phyloP scores from a whole-genome alignment of 2,329 filamentous ascomycete species.

The Biscogniauxia sp. region DNA sequence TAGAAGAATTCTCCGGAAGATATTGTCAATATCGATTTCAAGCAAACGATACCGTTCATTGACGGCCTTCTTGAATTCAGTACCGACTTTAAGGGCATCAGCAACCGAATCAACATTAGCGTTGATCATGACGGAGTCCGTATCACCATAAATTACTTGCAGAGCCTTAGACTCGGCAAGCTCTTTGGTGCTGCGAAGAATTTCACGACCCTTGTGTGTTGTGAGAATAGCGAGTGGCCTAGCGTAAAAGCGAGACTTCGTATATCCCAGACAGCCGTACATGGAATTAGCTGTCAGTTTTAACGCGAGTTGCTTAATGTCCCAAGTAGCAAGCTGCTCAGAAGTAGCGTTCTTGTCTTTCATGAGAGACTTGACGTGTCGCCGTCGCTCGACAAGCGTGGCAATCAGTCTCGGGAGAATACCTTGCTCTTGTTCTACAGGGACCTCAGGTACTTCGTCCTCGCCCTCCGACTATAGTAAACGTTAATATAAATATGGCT shows the following conservation, averaged over 20 bases:
- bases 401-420: conserved; percentile 89
- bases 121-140: conserved; percentile 99
- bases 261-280: conserved; percentile 98
- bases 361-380: conserved; percentile 95
- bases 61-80: conserved; percentile 92
- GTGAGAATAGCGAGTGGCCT: conserved; percentile 92
- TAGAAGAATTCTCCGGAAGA: conserved; percentile 88
- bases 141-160: conserved; percentile 97
- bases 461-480: conserved; percentile 66
- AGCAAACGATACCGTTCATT: conserved; percentile 90
- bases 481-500: conserved; percentile 30
- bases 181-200: conserved; percentile 92
- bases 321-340: conserved; percentile 90
- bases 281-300: conserved; percentile 99
- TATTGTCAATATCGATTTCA: conserved; percentile 97
- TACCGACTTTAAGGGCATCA: conserved; percentile 85
- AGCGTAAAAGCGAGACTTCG: conserved; percentile 95
- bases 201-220: conserved; percentile 96
- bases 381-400: conserved; percentile 82
- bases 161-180: conserved; percentile 88
- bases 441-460: conserved; percentile 85
- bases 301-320: conserved; percentile 94
- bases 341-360: conserved; percentile 84
- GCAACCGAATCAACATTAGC: conserved; percentile 93
- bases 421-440: conserved; percentile 72